A percentile compares a stretch with the other conserved stretches of the same genome.
Conservation (phyloP, 768 basidiomycete genomes). For the Auriculariales sp. region DNA sequence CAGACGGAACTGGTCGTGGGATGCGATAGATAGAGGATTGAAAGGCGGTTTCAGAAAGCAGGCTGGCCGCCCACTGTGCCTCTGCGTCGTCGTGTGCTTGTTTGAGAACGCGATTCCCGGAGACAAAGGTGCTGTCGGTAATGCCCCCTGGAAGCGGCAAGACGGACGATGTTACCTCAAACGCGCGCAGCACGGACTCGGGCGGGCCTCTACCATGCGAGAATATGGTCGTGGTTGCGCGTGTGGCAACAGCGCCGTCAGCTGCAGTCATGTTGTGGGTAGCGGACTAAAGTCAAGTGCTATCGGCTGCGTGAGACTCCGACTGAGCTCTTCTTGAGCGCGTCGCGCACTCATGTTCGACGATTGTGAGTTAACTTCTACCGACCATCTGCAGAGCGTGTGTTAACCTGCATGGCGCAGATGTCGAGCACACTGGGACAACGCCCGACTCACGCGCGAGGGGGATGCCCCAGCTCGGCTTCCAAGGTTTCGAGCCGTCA, state of each 20-base stretch:
- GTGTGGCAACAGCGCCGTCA: too few species aligned
- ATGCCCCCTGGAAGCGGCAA: neutral
- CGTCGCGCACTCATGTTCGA: conserved; percentile 19
- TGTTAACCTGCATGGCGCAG: conserved; percentile 23
- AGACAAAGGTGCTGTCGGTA: too few species aligned
- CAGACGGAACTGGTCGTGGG: neutral
- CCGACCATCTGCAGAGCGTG: neutral
- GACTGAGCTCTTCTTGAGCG: too few species aligned
- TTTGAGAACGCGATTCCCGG: neutral
- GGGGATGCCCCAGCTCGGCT: conserved; percentile 20
- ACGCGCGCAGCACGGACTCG: neutral
- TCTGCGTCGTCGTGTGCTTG: neutral
- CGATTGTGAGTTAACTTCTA: conserved; percentile 20
- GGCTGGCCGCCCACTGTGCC: too few species aligned
- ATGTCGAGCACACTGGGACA: conserved; percentile 70
- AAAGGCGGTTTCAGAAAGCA: too few species aligned
- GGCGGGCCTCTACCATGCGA: too few species aligned
- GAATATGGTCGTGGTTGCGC: too few species aligned
- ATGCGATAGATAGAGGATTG: neutral
- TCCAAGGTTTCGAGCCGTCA: conserved; percentile 80
- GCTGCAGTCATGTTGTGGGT: too few species aligned
- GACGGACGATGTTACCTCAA: neutral
- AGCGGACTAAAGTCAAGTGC: too few species aligned
- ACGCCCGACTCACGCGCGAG: conserved; percentile 22
- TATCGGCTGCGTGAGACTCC: too few species aligned